Conservation (phyloP, 306 rosid genomes). For the Cicer judaicum region DNA sequence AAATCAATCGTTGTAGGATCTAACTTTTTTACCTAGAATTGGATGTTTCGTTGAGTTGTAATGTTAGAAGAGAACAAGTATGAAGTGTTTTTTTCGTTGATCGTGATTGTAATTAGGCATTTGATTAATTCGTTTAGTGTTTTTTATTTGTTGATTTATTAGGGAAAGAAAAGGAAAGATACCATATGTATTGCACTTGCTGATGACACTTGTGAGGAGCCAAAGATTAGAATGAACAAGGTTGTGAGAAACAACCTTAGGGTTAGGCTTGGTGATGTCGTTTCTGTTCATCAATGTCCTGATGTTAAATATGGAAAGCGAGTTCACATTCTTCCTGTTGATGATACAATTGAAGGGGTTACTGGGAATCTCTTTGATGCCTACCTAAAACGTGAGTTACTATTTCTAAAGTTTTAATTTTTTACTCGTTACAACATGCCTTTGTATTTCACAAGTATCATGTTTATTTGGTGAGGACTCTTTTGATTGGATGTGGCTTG, state of each 20-base stretch:
- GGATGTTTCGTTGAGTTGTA: not conserved
- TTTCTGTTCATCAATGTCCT: constrained; percentile 92
- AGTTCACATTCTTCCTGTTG: constrained; percentile 90
- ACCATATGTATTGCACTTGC: constrained; percentile 92
- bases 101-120: not conserved
- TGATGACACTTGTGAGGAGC: constrained; percentile 90
- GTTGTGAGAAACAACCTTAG: constrained; percentile 89
- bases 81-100: not conserved
- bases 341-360: constrained; percentile 94
- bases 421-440: not conserved
- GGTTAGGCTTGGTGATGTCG: constrained; percentile 97
- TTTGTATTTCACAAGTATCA: not conserved
- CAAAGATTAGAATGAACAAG: constrained; percentile 94
- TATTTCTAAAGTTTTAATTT: not conserved
- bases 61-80: not conserved
- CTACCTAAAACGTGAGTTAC: constrained; percentile 81
- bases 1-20: not conserved
- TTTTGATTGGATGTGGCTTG: not conserved
- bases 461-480: not conserved
- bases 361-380: constrained; percentile 91
- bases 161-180: constrained; percentile 95
- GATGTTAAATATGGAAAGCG: constrained; percentile 96
- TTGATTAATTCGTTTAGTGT: not conserved
- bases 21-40: not conserved
- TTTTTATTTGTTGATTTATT: constrained; percentile 15